phyloP scores from a whole-genome alignment of 192 early-diverging fungal genomes.

The Podila verticillata region DNA sequence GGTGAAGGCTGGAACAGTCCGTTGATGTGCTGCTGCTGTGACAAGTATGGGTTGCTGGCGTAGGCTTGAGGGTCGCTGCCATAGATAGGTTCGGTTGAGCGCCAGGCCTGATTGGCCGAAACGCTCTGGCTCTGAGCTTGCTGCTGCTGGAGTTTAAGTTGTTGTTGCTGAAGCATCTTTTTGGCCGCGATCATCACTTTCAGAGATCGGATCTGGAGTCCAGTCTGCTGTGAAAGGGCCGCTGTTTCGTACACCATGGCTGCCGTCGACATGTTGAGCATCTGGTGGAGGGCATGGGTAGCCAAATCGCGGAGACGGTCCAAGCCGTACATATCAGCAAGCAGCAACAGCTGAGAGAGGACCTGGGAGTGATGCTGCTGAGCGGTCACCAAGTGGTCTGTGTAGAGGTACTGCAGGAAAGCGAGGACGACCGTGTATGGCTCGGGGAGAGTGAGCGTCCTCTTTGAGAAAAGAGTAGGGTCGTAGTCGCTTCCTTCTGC shows the following conservation, averaged over 20 bases:
- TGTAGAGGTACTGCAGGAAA: conserved; percentile 75
- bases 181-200: conserved; percentile 63
- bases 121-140: conserved; percentile 34
- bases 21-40: conserved; percentile 33
- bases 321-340: conserved; percentile 71
- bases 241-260: conserved; percentile 75
- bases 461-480: conserved; percentile 34
- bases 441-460: conserved; percentile 52
- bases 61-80: neutral
- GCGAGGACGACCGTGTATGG: conserved; percentile 61
- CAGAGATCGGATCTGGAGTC: conserved; percentile 68
- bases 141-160: conserved; percentile 51
- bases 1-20: conserved; percentile 43
- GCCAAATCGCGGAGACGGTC: conserved; percentile 64
- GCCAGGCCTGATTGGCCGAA: conserved; percentile 10
- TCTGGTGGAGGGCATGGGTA: conserved; percentile 69
- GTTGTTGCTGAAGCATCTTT: conserved; percentile 67
- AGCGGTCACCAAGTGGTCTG: conserved; percentile 71
- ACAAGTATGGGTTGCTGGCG: conserved; percentile 6
- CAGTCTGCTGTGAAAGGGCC: conserved; percentile 70
- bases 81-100: neutral
- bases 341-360: conserved; percentile 67
- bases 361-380: conserved; percentile 75
- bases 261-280: conserved; percentile 68
- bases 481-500: conserved; percentile 45